Base-by-base conservation (phyloP, 306 rosid species). In the Fragaria ananassa region DNA sequence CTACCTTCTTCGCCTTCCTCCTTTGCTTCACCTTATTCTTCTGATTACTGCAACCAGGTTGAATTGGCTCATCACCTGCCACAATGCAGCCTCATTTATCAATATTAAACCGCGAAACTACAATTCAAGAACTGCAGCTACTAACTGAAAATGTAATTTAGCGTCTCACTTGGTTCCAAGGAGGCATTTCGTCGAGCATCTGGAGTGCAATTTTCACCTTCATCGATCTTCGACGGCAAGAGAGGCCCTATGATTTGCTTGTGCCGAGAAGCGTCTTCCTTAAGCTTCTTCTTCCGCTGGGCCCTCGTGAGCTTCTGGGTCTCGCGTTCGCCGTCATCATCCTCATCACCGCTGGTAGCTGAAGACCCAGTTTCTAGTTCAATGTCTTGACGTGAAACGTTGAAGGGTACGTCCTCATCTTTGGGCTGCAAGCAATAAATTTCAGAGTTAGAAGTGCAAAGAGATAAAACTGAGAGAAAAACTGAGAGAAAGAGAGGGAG, bases 221-320 rank as follows among this genome's bases (percentile, higher is more conserved):
- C 60, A 15, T 14, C 46, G 0, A 6, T 10, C 2, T 25, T 1
- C 0, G 27, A 41, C 23, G 87, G 90, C 69, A 88, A 65, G 75
- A 89, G 71, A 0, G 96, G 94, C 29, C 97, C 97, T 61, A 90
- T 80, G 21, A 89, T 65, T 39, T 83, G 81, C 2, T 87, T 85
- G 1, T 93, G 90, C 45, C 82, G 84, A 11, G 72, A 44, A 45
- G 88, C 81, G 44, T 90, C 96, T 66, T 82, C 88, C 86, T 82
- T 89, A 3, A 89, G 80, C 85, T 76, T 90, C 87, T 82, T 90
- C 74, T 72, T 87, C 74, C 94, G 72, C 50, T 93, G 97, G 56
- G 94, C 89, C 66, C 97, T 86, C 2, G 83, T 85, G 8, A 90
- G 86, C 81, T 76, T 89, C 75, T 39, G 78, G 9, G 42, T 5